Base-by-base conservation (phyloP, 768 basidiomycete species). In the Glaciozyma antarctica region DNA sequence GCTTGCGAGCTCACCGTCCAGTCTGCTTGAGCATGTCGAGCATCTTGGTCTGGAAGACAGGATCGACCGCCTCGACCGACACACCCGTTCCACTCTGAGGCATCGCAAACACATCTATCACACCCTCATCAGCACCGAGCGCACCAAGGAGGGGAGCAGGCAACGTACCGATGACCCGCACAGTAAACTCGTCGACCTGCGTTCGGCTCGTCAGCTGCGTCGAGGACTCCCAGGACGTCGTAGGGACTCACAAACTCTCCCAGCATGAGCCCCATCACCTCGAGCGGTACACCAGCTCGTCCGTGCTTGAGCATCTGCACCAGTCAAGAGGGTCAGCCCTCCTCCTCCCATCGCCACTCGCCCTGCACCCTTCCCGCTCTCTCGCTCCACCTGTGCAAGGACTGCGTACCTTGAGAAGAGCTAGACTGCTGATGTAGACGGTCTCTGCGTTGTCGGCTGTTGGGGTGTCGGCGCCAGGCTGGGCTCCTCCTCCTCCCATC, bases 21-120 rank as follows among this genome's bases (percentile, higher is more conserved):
- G 95, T 99, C 80, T 98, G 95, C 78, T 99, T 98, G 73, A 99
- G 78, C 93, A 98, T 98, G 62, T 98, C 95, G 58, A 95, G 80
- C 95, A 98, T 98, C 78, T 87, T 97, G 5, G 85, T 86, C 77
- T 99, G 95, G 78, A 98, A 99, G 58, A 98, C 95, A 73, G 98
- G 92, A 78, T 99, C 95, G 5, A 76, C 75, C 13, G 93, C 94
- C 78, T 98, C 93, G 67, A 98, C 93, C 57, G 90, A 91, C 51
- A 97, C 94, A 0, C 90, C 93, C 22, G 94, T 98, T 67, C 94
- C 94, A 21, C 90, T 91, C 73, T 97, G 94, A 54, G 94, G 94
- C 94, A 98, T 97, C 53, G 94, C 94, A 73, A 97, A 98, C 67
- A 97, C 94, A 75, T 98, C 94, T 76, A 93, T 86, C 51, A 91